Percentiles rank a stretch among this genome's conserved stretches.
Evolutionary conservation across 305 asterid genomes (phyloP).

Genomic region (Ruellia speciosa): DNA sequence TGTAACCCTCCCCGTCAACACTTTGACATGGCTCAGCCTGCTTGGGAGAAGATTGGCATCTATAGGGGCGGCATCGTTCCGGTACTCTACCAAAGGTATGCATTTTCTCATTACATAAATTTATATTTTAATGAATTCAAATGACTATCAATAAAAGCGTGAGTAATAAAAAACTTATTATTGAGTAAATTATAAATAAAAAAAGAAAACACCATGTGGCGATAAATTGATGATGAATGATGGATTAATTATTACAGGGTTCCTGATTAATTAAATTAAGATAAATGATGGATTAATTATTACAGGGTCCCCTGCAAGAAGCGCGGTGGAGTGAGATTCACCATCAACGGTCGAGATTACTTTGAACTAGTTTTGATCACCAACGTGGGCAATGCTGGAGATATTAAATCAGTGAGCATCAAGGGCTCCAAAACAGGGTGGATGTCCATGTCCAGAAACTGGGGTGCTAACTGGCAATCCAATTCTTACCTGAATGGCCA

Average conservation of each 20-base stretch:
- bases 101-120: too few species aligned
- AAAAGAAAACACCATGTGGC: too few species aligned
- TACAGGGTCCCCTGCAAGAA: slow-evolving; percentile 57
- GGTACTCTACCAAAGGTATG: slow-evolving; percentile 51
- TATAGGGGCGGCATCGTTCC: slow-evolving; percentile 62
- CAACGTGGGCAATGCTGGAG: slow-evolving; percentile 52
- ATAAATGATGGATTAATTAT: too few species aligned
- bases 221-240: too few species aligned
- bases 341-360: slow-evolving; percentile 47
- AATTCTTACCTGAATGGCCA: slow-evolving; percentile 45
- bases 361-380: slow-evolving; percentile 46
- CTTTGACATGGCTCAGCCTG: slow-evolving; percentile 71
- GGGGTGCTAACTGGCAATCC: slow-evolving; percentile 74
- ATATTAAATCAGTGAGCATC: slow-evolving; percentile 35
- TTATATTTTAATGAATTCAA: too few species aligned
- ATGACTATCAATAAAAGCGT: too few species aligned
- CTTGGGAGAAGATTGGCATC: slow-evolving; percentile 55
- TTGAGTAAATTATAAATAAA: too few species aligned
- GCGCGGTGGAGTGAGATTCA: slow-evolving; percentile 51
- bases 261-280: neutral
- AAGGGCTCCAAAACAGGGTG: slow-evolving; percentile 49
- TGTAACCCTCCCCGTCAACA: slow-evolving; percentile 74
- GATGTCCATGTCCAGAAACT: slow-evolving; percentile 51
- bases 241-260: too few species aligned
- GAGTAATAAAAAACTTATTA: too few species aligned